Conservation (phyloP, 805 yeast species). For the Cephaloascus albidus region DNA sequence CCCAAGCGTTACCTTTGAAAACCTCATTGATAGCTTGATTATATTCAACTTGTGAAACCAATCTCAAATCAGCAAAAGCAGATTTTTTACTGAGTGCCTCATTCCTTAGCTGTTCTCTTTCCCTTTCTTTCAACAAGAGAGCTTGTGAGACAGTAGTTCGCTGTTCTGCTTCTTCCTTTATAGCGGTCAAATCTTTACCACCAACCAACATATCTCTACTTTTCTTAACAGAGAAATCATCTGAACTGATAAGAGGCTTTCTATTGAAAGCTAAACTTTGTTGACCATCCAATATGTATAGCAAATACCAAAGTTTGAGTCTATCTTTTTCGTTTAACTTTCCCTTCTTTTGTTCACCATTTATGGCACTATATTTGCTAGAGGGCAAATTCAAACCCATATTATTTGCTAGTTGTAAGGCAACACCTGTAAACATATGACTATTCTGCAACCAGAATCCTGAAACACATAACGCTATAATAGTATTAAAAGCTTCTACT, state of each 20-base stretch:
- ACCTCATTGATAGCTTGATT: conserved; percentile 55
- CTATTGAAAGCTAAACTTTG: conserved; percentile 54
- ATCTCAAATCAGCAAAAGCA: conserved; percentile 37
- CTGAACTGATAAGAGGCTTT: conserved; percentile 41
- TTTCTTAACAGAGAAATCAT: conserved; percentile 33
- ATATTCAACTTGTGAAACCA: conserved; percentile 60
- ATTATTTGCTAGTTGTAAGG: conserved; percentile 55
- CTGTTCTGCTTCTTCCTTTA: too few species aligned
- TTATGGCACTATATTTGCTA: conserved; percentile 1
- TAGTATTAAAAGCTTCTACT: conserved; percentile 45
- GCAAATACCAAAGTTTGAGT: conserved; percentile 55
- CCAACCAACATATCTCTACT: conserved; percentile 27
- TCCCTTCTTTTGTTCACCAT: conserved; percentile 1
- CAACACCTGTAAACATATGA: conserved; percentile 58
- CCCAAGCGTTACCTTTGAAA: conserved; percentile 53
- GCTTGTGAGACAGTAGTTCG: conserved; percentile 2
- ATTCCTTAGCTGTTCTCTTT: background rate
- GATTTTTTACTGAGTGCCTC: conserved; percentile 9
- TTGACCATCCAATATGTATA: conserved; percentile 60
- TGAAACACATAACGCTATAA: conserved; percentile 54
- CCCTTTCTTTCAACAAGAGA: conserved; percentile 5
- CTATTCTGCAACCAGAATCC: conserved; percentile 63
- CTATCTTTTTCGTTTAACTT: conserved; percentile 27
- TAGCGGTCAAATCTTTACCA: conserved; percentile 2
- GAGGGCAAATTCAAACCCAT: conserved; percentile 32